Percentiles rank a stretch among this genome's conserved stretches.
Evolutionary conservation across 176 grass and related monocot species (phyloP).

Genomic region (Avena insularis): DNA sequence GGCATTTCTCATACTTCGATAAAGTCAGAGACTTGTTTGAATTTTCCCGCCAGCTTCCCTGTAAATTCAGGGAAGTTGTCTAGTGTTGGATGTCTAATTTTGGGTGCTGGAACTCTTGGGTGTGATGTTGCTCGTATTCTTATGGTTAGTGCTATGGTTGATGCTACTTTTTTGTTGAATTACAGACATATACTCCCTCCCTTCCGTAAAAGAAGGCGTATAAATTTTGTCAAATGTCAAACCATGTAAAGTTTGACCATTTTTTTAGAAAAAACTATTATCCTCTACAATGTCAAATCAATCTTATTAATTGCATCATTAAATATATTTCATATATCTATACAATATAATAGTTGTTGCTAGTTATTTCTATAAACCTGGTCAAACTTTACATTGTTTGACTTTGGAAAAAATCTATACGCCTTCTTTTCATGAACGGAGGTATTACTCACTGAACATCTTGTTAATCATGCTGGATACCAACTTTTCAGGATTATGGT

Average conservation of each 20-base stretch:
- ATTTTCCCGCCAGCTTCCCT: constrained; percentile 43
- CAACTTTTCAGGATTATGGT: constrained; percentile 79
- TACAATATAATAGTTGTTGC: too few relatives aligned
- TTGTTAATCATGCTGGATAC: constrained; percentile 30
- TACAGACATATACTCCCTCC: constrained; percentile 7
- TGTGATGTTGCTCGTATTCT: constrained; percentile 98
- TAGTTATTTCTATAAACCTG: too few relatives aligned
- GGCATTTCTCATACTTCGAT: constrained; percentile 60
- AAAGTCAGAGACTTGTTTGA: constrained; percentile 48
- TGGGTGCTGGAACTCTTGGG: constrained; percentile 97
- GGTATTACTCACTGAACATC: constrained; percentile 18
- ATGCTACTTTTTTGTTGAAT: constrained; percentile 36
- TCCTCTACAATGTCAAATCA: too few relatives aligned
- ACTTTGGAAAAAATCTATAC: too few relatives aligned
- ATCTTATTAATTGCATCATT: too few relatives aligned
- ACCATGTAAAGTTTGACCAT: too few relatives aligned
- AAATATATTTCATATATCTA: too few relatives aligned
- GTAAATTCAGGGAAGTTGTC: constrained; percentile 65
- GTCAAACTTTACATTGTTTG: too few relatives aligned
- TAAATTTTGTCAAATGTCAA: too few relatives aligned
- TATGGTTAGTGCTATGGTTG: constrained; percentile 61
- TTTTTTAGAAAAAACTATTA: too few relatives aligned
- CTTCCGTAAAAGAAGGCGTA: too few relatives aligned
- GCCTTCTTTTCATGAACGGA: too few relatives aligned
- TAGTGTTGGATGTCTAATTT: constrained; percentile 70